These are phyloP conservation scores for Lentithecium fluviatile DNA, from an alignment of 495 filamentous ascomycete genomes.

Conservation along the genomic window DNA sequence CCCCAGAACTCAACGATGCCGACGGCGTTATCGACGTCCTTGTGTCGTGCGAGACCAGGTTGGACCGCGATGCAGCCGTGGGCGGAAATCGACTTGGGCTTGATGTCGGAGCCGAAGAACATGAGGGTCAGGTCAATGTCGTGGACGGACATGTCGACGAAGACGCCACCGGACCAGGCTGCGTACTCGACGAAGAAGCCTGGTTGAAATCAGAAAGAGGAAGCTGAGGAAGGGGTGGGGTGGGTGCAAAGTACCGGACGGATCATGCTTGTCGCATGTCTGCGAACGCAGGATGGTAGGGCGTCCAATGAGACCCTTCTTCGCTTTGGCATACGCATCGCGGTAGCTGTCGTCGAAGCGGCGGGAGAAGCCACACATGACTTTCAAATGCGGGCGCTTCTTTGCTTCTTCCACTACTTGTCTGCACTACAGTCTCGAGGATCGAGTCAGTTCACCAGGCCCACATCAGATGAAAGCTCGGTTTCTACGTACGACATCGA, in stretches of 20 bases:
- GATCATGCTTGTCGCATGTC: conserved; percentile 59
- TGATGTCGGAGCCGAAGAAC: too few relatives aligned
- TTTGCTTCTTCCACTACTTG: conserved; percentile 52
- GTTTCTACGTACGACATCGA: conserved; percentile 50
- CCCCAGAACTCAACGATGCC: too few relatives aligned
- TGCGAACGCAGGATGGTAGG: conserved; percentile 56
- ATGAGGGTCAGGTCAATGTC: too few relatives aligned
- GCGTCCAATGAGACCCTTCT: conserved; percentile 51
- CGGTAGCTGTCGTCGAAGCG: conserved; percentile 62
- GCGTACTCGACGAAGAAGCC: too few relatives aligned
- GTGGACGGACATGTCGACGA: too few relatives aligned
- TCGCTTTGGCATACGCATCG: conserved; percentile 50
- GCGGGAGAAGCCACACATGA: conserved; percentile 61
- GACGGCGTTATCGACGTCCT: too few relatives aligned
- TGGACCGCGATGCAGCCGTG: too few relatives aligned
- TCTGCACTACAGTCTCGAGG: conserved; percentile 7
- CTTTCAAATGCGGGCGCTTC: conserved; percentile 53
- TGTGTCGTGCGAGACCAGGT: too few relatives aligned
- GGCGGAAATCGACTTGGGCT: too few relatives aligned
- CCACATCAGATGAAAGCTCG: neutral
- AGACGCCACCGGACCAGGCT: too few relatives aligned
- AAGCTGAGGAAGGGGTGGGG: neutral
- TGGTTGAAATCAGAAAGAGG: too few relatives aligned
- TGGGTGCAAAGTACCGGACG: conserved; percentile 20
- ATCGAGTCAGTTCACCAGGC: conserved; percentile 9